These are phyloP conservation scores for Pyricularia grisea DNA, from an alignment of 2,329 filamentous ascomycete genomes.

Conservation along the genomic window DNA sequence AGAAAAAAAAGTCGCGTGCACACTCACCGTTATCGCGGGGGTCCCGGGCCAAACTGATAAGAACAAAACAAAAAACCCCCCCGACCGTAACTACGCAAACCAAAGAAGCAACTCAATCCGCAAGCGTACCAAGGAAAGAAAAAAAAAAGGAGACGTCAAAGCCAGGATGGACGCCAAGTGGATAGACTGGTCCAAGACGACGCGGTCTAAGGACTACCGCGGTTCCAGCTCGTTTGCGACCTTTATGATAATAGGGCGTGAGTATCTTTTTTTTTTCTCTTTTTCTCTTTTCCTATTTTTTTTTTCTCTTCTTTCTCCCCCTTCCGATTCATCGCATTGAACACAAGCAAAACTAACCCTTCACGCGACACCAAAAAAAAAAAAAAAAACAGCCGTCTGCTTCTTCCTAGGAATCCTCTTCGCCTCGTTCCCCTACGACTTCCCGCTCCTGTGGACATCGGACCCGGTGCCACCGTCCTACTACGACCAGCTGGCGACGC, in stretches of 20 bases:
- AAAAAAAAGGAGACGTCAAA: not conserved
- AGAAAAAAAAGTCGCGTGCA: not conserved
- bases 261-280: constrained; percentile 26
- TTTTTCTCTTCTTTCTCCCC: no score
- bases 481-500: constrained; percentile 77
- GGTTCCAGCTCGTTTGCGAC: constrained; percentile 76
- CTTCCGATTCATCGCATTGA: no score
- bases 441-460: constrained; percentile 74
- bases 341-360: not conserved
- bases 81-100: not conserved
- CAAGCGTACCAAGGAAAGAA: not conserved
- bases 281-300: constrained; percentile 9
- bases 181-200: constrained; percentile 48
- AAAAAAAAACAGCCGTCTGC: constrained; percentile 55
- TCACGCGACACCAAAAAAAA: not conserved
- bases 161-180: constrained; percentile 17
- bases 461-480: constrained; percentile 56
- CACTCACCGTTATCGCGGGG: not conserved
- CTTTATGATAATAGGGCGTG: constrained; percentile 93
- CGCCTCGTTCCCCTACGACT: constrained; percentile 92
- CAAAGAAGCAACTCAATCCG: not conserved
- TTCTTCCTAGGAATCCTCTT: constrained; percentile 99
- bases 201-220: constrained; percentile 45
- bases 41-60: not conserved
- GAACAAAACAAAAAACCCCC: not conserved